Conservation (phyloP, 2,329 filamentous ascomycete species). For the Xylaria sp. region DNA sequence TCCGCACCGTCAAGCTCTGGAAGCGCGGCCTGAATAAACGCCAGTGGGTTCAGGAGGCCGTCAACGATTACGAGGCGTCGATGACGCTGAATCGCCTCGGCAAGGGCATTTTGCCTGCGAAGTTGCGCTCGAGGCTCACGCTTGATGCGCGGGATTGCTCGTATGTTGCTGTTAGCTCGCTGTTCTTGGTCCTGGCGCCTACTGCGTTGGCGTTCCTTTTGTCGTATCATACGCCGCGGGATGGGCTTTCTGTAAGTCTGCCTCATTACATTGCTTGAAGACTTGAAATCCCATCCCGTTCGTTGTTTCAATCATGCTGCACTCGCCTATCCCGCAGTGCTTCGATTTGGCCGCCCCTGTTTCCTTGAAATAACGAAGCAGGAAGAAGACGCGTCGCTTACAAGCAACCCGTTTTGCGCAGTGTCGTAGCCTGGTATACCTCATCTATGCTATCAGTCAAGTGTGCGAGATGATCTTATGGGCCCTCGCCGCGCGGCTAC, state of each 20-base stretch:
- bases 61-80: slow-evolving; percentile 43
- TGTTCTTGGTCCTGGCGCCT: slow-evolving; percentile 45
- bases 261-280: background rate
- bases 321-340: too few species aligned
- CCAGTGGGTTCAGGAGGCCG: slow-evolving; percentile 48
- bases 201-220: slow-evolving; percentile 50
- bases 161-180: slow-evolving; percentile 40
- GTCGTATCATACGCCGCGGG: slow-evolving; percentile 50
- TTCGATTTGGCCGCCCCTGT: background rate
- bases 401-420: background rate
- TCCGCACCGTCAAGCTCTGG: slow-evolving; percentile 50
- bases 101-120: slow-evolving; percentile 22
- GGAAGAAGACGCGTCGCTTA: background rate
- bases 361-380: too few species aligned
- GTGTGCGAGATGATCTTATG: slow-evolving; percentile 48
- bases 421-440: slow-evolving; percentile 51
- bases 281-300: background rate
- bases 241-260: slow-evolving; percentile 44
- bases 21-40: slow-evolving; percentile 50
- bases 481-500: slow-evolving; percentile 45
- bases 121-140: slow-evolving; percentile 39
- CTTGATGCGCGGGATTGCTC: slow-evolving; percentile 41
- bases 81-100: slow-evolving; percentile 22
- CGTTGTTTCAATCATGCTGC: too few species aligned
- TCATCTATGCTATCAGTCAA: slow-evolving; percentile 51